Base-by-base conservation (phyloP, 805 yeast genomes). In the Schwanniomyces pseudopolymorphus region DNA sequence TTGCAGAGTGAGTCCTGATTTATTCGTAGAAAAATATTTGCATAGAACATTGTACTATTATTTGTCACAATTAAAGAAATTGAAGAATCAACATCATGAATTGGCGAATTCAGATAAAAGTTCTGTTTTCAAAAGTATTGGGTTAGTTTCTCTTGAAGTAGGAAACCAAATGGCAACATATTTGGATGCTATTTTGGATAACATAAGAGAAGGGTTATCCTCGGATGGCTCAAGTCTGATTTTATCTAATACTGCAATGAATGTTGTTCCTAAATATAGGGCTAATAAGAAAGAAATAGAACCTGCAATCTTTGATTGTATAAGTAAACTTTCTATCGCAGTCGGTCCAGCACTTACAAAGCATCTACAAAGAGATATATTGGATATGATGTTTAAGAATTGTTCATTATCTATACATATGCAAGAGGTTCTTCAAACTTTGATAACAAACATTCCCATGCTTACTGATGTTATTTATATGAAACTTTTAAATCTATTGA, bases 311-410 rank as follows among this genome's bases (percentile, higher is more conserved):
- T 92, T 91, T 58, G 88, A 87, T 55, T 94, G 98, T 61, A 77
- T 92, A 38, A 89, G 95, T 0, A 87, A 89, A 66, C 69, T 94
- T 31, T 91, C 97, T 0, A 77, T 78, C 21, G 92, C 98, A 0
- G 89, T 92, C 13, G 97, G 97, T 0, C 95, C 96, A 10, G 96
- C 96, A 0, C 72, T 92, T 46, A 88, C 97, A 0, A 94, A 92
- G 59, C 90, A 89, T 61, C 69, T 94, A 45, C 91, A 89, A 52
- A 79, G 85, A 50, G 96, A 89, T 57, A 77, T 92, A 19, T 68
- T 92, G 43, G 91, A 86, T 53, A 75, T 87, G 66, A 79, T 92
- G 68, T 76, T 92, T 55, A 66, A 70, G 28, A 79, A 84, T 40
- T 89, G 96, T 50, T 87, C 96, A 0, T 75, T 92, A 44, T 85